phyloP scores from a whole-genome alignment of 768 basidiomycete genomes.

The Coprinellus micaceus region DNA sequence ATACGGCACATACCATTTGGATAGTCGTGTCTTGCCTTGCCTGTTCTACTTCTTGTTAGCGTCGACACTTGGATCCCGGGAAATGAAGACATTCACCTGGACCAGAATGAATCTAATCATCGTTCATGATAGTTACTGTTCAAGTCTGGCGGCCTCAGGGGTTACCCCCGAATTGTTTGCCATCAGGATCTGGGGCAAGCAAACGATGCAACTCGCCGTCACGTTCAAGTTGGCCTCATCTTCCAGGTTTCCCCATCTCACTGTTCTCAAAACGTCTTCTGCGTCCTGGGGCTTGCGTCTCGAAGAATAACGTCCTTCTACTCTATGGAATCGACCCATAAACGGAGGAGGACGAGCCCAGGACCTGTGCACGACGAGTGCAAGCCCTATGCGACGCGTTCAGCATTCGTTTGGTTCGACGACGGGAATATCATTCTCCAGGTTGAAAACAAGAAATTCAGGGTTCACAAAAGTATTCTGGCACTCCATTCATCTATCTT shows the following conservation, averaged over 20 bases:
- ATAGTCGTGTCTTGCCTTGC: conserved; percentile 95
- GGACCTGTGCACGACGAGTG: not conserved
- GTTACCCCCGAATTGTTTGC: not conserved
- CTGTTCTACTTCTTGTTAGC: conserved; percentile 64
- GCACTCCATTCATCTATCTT: conserved; percentile 6
- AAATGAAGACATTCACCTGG: conserved; percentile 51
- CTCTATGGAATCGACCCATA: not conserved
- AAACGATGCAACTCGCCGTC: too few relatives aligned
- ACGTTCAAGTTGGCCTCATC: too few relatives aligned
- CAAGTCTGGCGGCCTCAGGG: not conserved
- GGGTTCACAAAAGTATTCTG: conserved; percentile 10
- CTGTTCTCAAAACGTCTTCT: too few relatives aligned
- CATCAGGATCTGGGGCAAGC: not conserved
- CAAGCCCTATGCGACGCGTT: not conserved
- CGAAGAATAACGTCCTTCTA: too few relatives aligned
- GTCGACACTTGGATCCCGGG: not conserved
- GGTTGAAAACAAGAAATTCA: conserved; percentile 9
- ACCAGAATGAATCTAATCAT: conserved; percentile 99
- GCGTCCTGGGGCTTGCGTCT: too few relatives aligned
- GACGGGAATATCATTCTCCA: conserved; percentile 14
- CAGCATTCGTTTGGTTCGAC: conserved; percentile 11
- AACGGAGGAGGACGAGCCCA: not conserved
- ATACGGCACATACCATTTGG: conserved; percentile 99
- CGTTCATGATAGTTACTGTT: conserved; percentile 11
- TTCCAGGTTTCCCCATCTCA: too few relatives aligned